These are phyloP conservation scores for Calonectria pauciramosa DNA, from an alignment of 2,329 filamentous ascomycete genomes.

Conservation along the genomic window DNA sequence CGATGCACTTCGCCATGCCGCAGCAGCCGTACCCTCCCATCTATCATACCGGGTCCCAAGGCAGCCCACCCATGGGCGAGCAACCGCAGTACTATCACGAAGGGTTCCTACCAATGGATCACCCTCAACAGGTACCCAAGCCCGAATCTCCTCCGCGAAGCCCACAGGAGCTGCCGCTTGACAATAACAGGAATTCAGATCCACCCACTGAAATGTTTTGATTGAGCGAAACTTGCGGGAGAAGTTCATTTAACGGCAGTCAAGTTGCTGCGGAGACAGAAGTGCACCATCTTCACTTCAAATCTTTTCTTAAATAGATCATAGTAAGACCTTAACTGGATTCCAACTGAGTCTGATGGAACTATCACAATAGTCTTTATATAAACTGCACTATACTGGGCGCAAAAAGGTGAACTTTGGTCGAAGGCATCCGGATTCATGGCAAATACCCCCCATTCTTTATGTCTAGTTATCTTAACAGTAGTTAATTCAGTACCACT, in stretches of 20 bases:
- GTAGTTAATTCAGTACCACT: not conserved
- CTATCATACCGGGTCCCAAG: not conserved
- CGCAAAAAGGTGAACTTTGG: not conserved
- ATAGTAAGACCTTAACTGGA: not conserved
- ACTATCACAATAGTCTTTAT: not conserved
- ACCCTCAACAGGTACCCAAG: not conserved
- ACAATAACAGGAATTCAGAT: conserved; percentile 11
- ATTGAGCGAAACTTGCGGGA: not conserved
- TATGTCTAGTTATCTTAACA: not conserved
- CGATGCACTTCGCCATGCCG: not conserved
- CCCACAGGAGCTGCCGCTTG: conserved; percentile 6
- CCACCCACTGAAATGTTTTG: not conserved
- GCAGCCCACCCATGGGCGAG: not conserved
- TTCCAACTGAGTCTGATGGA: not conserved
- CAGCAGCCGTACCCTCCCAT: not conserved
- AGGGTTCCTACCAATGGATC: not conserved
- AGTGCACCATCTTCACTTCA: not conserved
- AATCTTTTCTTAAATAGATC: not conserved
- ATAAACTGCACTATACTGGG: not conserved
- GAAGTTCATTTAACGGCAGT: not conserved
- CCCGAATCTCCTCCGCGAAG: not conserved
- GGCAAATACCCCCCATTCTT: not conserved
- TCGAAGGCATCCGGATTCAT: not conserved
- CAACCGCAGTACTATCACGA: not conserved
- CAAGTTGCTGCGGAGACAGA: not conserved